phyloP scores from a whole-genome alignment of 2,329 filamentous ascomycete genomes.

The Phyllosticta capitalensis region DNA sequence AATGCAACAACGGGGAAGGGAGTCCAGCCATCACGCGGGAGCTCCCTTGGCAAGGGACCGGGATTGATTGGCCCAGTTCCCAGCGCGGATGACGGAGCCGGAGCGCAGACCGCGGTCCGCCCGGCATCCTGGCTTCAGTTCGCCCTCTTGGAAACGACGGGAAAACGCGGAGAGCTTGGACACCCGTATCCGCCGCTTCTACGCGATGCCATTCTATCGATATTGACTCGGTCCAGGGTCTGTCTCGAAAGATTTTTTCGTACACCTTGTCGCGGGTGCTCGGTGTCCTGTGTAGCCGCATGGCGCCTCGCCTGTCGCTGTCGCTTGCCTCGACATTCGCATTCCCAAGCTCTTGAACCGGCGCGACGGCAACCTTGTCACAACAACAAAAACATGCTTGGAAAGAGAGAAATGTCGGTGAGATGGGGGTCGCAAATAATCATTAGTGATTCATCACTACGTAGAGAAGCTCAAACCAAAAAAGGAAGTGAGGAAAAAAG shows the following conservation, averaged over 20 bases:
- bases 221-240: not conserved
- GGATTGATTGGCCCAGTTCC: no score
- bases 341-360: not conserved
- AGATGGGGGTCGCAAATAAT: not conserved
- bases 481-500: constrained; percentile 1
- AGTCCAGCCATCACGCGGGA: not conserved
- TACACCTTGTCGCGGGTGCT: not conserved
- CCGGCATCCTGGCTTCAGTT: not conserved
- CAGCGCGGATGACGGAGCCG: not conserved
- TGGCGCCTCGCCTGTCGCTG: not conserved
- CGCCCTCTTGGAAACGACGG: not conserved
- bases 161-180: not conserved
- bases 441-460: constrained; percentile 10
- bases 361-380: not conserved
- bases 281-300: not conserved
- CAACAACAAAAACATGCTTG: not conserved
- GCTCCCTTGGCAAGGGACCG: not conserved
- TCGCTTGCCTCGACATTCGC: not conserved
- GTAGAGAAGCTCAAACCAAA: constrained; percentile 2
- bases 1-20: not conserved
- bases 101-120: not conserved
- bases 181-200: not conserved
- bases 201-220: not conserved
- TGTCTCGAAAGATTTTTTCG: not conserved
- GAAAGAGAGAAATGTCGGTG: not conserved